phyloP scores from a whole-genome alignment of 176 grass and related monocot genomes.

The Eragrostis curvula region DNA sequence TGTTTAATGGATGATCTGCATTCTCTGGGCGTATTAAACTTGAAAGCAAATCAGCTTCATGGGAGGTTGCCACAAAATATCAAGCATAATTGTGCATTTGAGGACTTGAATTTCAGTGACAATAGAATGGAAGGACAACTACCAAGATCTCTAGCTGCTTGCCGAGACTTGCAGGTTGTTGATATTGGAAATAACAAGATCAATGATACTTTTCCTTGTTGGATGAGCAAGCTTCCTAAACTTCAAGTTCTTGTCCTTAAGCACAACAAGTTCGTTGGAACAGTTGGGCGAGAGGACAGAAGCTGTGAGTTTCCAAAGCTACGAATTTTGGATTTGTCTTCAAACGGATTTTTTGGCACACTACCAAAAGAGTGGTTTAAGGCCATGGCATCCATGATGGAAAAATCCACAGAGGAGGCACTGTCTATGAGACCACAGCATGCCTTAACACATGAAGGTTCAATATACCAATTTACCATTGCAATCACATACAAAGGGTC shows the following conservation, averaged over 20 bases:
- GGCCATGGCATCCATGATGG: no score
- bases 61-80: no score
- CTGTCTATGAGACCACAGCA: slow-evolving; percentile 39
- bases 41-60: no score
- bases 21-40: background rate
- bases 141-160: slow-evolving; percentile 41
- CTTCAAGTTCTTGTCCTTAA: slow-evolving; percentile 50
- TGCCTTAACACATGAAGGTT: background rate
- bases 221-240: no score
- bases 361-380: no score
- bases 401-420: slow-evolving; percentile 10
- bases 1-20: slow-evolving; percentile 31
- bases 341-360: no score
- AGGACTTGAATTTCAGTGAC: no score
- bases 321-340: slow-evolving; percentile 36
- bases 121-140: no score
- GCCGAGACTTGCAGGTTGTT: slow-evolving; percentile 29
- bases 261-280: slow-evolving; percentile 33
- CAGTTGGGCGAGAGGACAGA: background rate
- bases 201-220: slow-evolving; percentile 46
- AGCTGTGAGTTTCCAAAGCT: slow-evolving; percentile 3
- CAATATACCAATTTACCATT: slow-evolving; percentile 41
- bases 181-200: slow-evolving; percentile 40
- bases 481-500: slow-evolving; percentile 25
- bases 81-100: no score